Conservation (phyloP, 2,329 filamentous ascomycete species). For the Arthrobotrys sinensis region DNA sequence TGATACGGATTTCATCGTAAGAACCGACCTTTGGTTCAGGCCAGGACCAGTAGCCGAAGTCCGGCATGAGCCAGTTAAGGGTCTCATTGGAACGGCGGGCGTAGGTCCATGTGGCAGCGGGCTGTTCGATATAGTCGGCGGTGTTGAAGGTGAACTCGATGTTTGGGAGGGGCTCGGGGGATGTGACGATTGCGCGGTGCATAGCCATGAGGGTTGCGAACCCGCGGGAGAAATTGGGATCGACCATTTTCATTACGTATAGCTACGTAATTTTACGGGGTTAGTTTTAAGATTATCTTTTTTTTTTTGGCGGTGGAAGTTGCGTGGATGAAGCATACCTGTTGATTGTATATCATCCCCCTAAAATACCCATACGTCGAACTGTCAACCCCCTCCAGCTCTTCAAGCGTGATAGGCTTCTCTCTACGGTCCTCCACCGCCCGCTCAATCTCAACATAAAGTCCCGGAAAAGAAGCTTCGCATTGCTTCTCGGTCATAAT, state of each 20-base stretch:
- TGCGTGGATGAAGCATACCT: conserved; percentile 4
- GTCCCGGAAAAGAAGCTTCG: conserved; percentile 69
- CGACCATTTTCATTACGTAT: conserved; percentile 35
- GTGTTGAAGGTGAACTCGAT: conserved; percentile 73
- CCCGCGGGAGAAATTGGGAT: conserved; percentile 64
- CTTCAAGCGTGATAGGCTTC: conserved; percentile 29
- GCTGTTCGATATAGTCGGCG: conserved; percentile 70
- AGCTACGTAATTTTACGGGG: background rate
- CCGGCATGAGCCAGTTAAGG: conserved; percentile 72
- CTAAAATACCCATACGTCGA: conserved; percentile 31
- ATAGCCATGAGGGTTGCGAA: conserved; percentile 72
- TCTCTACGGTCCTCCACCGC: conserved; percentile 65
- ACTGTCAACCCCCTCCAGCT: conserved; percentile 59
- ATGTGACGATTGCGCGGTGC: conserved; percentile 72
- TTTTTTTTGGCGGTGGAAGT: background rate
- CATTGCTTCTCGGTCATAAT: conserved; percentile 69
- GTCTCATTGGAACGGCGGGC: conserved; percentile 67
- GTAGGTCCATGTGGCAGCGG: conserved; percentile 69
- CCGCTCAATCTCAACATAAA: conserved; percentile 70
- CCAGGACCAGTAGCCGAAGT: conserved; percentile 74
- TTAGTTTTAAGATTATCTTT: conserved; percentile 2
- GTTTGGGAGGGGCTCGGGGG: conserved; percentile 70
- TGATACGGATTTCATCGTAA: conserved; percentile 63
- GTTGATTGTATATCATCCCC: conserved; percentile 34
- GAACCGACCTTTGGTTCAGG: conserved; percentile 71